Base-by-base conservation (phyloP, 2,329 filamentous ascomycete species). In the Diaporthe sp. region DNA sequence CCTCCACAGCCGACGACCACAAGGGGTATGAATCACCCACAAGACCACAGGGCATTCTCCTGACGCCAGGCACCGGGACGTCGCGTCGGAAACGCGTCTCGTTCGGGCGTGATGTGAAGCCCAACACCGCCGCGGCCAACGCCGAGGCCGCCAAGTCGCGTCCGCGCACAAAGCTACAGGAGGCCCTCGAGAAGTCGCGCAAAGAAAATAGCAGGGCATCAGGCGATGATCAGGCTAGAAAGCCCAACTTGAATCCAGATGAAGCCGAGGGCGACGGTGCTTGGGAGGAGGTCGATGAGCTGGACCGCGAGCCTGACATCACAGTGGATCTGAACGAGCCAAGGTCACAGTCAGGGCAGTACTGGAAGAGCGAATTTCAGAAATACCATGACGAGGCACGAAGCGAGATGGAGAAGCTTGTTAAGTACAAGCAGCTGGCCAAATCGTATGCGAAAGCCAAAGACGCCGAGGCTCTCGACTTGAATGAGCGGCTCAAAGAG, bases 371-470 rank as follows among this genome's bases (percentile, higher is more conserved):
- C 33, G 90, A 95, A 80, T 96, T 94, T 79, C 89, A 94, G 77
- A 89, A 88, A 72, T 96, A 96, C 80, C 91, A 94, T 66, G 87
- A 90, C 58, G 92, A 93, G 76, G 94, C 93, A 77, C 91, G 91
- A 81, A 88, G 87, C 57, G 93, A 96, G 82, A 92, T 95, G 87
- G 92, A 92, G 84, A 94, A 93, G 84, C 87, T 96, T 80, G 89
- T 96, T 80, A 91, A 91, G 80, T 96, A 95, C 86, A 95, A 95
- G 85, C 91, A 94, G 80, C 87, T 95, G 76, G 93, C 94, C 74
- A 96, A 94, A 83, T 92, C 92, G 72, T 96, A 93, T 80, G 94
- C 94, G 57, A 92, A 92, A 81, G 90, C 93, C 83, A 96, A 95
- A 82, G 94, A 96, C 80, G 86, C 87, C 25, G 92, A 95, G 82